Conservation (phyloP, 108 stramenopile genomes). For the Fragilaria radians region DNA sequence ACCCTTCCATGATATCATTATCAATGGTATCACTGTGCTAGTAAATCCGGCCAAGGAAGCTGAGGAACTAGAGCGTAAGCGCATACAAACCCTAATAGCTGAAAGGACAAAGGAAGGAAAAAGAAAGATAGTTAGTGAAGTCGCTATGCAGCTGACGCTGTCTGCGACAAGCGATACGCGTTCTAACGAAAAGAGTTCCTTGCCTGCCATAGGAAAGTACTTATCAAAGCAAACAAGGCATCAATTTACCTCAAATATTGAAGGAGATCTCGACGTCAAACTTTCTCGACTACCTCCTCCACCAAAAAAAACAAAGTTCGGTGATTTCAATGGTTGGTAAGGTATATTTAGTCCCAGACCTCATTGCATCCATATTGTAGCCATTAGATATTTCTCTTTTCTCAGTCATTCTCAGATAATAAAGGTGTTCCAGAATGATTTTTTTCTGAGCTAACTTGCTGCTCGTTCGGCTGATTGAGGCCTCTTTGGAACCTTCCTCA, state of each 20-base stretch:
- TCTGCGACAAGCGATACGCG: background rate
- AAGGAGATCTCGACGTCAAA: slow-evolving; percentile 7
- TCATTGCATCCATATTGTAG: background rate
- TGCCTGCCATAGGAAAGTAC: slow-evolving; percentile 29
- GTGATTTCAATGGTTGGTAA: slow-evolving; percentile 76
- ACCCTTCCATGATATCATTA: slow-evolving; percentile 49
- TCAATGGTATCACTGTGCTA: slow-evolving; percentile 43
- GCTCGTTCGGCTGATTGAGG: no score
- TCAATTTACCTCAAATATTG: slow-evolving; percentile 7
- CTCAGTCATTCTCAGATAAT: background rate
- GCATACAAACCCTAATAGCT: slow-evolving; percentile 31
- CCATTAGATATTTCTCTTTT: background rate
- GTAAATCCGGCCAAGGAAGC: slow-evolving; percentile 72
- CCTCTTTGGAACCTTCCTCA: background rate
- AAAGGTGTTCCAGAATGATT: background rate
- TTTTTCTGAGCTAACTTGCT: no score
- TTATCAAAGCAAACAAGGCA: slow-evolving; percentile 14
- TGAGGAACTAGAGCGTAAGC: slow-evolving; percentile 42
- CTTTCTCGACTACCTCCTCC: slow-evolving; percentile 27
- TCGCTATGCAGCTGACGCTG: slow-evolving; percentile 1
- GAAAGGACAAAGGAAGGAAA: background rate
- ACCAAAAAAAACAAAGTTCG: slow-evolving; percentile 57
- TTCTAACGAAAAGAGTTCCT: background rate
- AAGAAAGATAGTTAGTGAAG: background rate
- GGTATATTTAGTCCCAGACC: background rate